Percentiles rank a stretch among this genome's conserved stretches.
phyloP scores from a whole-genome alignment of 495 filamentous ascomycete species.

The Penicillium canariense region DNA sequence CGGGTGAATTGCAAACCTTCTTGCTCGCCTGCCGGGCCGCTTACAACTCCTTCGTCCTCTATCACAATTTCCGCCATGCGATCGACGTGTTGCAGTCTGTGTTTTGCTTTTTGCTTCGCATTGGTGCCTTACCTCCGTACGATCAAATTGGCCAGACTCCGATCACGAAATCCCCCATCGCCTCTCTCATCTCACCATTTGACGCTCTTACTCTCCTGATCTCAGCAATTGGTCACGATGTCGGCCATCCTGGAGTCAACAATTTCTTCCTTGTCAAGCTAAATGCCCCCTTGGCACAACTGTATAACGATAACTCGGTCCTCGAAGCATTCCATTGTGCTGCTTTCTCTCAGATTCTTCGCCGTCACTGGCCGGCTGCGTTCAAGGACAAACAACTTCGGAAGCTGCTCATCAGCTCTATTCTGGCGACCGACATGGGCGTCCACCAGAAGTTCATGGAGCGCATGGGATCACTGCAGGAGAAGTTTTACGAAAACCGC shows the following conservation, averaged over 20 bases:
- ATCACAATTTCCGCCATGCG: slow-evolving; percentile 98
- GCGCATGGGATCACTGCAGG: slow-evolving; percentile 71
- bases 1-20: slow-evolving; percentile 78
- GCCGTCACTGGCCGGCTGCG: slow-evolving; percentile 83
- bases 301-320: slow-evolving; percentile 97
- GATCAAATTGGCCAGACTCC: slow-evolving; percentile 22
- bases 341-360: slow-evolving; percentile 92
- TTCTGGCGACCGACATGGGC: slow-evolving; percentile 95
- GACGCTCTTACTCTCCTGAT: slow-evolving; percentile 87
- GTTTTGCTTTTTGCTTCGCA: slow-evolving; percentile 85
- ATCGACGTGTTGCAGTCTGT: slow-evolving; percentile 93
- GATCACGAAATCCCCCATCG: slow-evolving; percentile 58
- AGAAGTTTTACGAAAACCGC: slow-evolving; percentile 64
- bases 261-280: slow-evolving; percentile 92
- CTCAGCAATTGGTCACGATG: slow-evolving; percentile 94
- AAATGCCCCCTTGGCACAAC: slow-evolving; percentile 91
- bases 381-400: slow-evolving; percentile 74
- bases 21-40: slow-evolving; percentile 78
- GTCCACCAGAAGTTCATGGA: slow-evolving; percentile 95
- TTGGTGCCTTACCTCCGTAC: slow-evolving; percentile 75
- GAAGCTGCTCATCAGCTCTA: slow-evolving; percentile 89
- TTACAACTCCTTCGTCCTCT: slow-evolving; percentile 95
- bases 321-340: slow-evolving; percentile 97
- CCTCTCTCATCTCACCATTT: slow-evolving; percentile 71
- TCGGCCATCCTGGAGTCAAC: slow-evolving; percentile 96